A percentile compares a stretch with the other conserved stretches of the same genome.
Evolutionary conservation across 1,284 basidiomycete species (phyloP).

Genomic region (Boletus semigastroideus): DNA sequence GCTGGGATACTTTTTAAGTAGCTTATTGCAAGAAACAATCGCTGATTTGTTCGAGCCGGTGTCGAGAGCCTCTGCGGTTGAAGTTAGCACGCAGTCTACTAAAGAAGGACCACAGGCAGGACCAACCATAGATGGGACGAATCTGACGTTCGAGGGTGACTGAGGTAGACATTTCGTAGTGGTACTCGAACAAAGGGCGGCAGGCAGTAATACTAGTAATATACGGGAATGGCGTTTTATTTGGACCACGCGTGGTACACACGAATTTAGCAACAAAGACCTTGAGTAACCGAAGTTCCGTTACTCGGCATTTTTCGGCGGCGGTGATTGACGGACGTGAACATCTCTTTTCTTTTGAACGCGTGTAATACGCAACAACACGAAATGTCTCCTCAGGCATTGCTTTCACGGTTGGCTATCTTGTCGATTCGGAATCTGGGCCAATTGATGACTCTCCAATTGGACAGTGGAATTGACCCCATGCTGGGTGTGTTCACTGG

Average conservation of each 20-base stretch:
- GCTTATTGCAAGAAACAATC: conserved; percentile 78
- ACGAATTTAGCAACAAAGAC: conserved; percentile 21
- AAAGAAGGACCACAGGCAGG: not conserved
- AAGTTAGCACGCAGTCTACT: conserved; percentile 3
- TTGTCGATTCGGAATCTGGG: not conserved
- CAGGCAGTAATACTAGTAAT: not conserved
- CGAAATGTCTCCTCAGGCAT: conserved; percentile 29
- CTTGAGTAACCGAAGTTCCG: conserved; percentile 30
- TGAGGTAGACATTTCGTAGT: conserved; percentile 40
- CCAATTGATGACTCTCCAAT: conserved; percentile 5
- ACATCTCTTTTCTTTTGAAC: no score
- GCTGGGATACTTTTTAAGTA: conserved; percentile 78
- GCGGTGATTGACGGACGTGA: conserved; percentile 19
- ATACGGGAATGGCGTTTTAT: conserved; percentile 2
- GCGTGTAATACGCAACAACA: not conserved
- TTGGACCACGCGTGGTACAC: conserved; percentile 9
- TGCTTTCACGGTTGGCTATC: conserved; percentile 51
- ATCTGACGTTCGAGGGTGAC: conserved; percentile 72
- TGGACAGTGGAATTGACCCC: conserved; percentile 62
- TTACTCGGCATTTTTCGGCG: conserved; percentile 31
- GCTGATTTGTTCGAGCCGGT: conserved; percentile 83
- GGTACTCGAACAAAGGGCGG: not conserved
- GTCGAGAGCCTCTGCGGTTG: conserved; percentile 71
- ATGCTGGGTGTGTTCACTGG: conserved; percentile 82
- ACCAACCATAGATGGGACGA: conserved; percentile 74